phyloP scores from a whole-genome alignment of 2,329 filamentous ascomycete species.

The Tympanopsis confertula region DNA sequence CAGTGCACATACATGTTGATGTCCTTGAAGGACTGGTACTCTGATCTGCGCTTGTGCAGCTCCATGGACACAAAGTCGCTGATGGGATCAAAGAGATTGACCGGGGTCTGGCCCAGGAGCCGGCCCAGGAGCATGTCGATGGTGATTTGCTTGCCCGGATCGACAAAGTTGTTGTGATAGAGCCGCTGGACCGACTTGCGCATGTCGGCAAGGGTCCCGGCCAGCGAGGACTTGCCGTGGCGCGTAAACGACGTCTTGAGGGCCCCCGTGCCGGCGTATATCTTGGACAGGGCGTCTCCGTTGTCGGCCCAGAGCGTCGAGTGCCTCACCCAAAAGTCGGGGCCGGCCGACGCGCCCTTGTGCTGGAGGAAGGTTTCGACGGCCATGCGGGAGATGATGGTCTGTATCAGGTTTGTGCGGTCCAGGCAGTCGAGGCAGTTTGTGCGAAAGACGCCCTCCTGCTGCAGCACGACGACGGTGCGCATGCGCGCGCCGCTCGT shows the following conservation, averaged over 20 bases:
- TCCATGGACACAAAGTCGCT: conserved; percentile 81
- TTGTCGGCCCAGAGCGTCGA: conserved; percentile 95
- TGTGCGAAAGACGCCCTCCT: conserved; percentile 89
- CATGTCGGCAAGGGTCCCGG: conserved; percentile 82
- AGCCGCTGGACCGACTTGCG: conserved; percentile 87
- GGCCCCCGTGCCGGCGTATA: conserved; percentile 92
- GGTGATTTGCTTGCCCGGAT: conserved; percentile 83
- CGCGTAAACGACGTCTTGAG: conserved; percentile 92
- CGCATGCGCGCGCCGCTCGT: conserved; percentile 17
- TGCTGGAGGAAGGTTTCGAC: conserved; percentile 74
- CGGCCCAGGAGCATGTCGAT: conserved; percentile 87
- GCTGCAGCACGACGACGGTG: conserved; percentile 65
- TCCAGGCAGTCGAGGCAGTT: conserved; percentile 96
- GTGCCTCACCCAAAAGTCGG: conserved; percentile 86
- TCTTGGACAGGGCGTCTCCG: conserved; percentile 83
- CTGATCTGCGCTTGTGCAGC: conserved; percentile 51
- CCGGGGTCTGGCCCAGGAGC: conserved; percentile 69
- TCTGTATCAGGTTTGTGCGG: conserved; percentile 90
- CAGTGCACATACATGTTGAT: conserved; percentile 56
- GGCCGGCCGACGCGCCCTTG: conserved; percentile 52
- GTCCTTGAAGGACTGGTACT: conserved; percentile 63
- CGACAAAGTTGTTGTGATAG: conserved; percentile 95
- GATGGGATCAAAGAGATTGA: conserved; percentile 84
- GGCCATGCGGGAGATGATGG: conserved; percentile 87
- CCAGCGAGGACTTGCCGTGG: conserved; percentile 88